Evolutionary conservation across 1,284 basidiomycete species (phyloP).

Genomic region (Microbotryum violaceum): DNA sequence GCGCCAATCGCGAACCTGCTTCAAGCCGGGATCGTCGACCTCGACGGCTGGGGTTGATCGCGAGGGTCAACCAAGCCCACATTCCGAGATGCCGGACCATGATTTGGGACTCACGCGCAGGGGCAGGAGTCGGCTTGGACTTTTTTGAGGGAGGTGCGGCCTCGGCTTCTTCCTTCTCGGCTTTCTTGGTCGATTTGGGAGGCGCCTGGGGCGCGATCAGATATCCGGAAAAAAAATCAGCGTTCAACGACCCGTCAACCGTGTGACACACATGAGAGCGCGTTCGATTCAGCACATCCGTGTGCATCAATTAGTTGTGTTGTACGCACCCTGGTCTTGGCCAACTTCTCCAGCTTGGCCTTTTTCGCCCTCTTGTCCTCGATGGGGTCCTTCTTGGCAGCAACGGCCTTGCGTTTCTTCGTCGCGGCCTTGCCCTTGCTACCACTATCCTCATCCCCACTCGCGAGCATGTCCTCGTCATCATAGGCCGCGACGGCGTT

Average conservation of each 20-base stretch:
- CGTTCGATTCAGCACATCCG: too few species aligned
- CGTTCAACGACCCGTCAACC: too few species aligned
- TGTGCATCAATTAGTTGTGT: too few species aligned
- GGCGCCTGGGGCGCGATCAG: too few species aligned
- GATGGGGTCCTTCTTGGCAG: conserved; percentile 44
- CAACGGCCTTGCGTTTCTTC: conserved; percentile 43
- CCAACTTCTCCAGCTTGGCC: conserved; percentile 18
- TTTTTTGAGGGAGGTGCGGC: conserved; percentile 28
- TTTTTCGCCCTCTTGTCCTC: conserved; percentile 46
- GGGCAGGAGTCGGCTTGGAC: conserved; percentile 20
- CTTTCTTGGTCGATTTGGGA: neutral
- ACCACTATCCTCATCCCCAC: conserved; percentile 52
- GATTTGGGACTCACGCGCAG: conserved; percentile 5
- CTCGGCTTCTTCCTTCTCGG: conserved; percentile 13
- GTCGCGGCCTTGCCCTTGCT: conserved; percentile 50
- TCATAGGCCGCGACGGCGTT: conserved; percentile 52
- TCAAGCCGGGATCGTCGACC: conserved; percentile 39
- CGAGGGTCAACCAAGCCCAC: neutral
- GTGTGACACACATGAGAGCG: too few species aligned
- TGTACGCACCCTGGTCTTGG: conserved; percentile 14
- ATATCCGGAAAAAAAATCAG: too few species aligned
- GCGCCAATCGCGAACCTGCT: conserved; percentile 68
- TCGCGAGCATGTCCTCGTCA: conserved; percentile 57
- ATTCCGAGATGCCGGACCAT: too few species aligned
- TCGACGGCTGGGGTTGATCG: conserved; percentile 33